Evolutionary conservation across 805 yeast species (phyloP).

Genomic region (Metschnikowia colocasiae): DNA sequence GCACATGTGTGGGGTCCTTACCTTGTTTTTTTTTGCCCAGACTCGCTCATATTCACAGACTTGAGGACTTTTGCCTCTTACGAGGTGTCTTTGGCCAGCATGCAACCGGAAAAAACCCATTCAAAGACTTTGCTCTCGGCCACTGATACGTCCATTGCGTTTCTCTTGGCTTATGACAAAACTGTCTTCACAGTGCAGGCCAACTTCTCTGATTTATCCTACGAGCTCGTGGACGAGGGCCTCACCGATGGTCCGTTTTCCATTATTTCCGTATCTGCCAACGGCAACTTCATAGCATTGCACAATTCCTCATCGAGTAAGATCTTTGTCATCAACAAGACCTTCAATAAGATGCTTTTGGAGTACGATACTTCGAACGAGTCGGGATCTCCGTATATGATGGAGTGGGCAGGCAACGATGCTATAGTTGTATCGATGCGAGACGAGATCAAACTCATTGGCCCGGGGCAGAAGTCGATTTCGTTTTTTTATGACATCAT

Average conservation of each 20-base stretch:
- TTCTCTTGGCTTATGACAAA: conserved; percentile 25
- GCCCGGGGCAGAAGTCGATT: conserved; percentile 60
- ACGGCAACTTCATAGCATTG: conserved; percentile 52
- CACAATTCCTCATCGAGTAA: conserved; percentile 34
- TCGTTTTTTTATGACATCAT: conserved; percentile 48
- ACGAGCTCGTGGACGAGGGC: conserved; percentile 33
- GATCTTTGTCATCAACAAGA: conserved; percentile 49
- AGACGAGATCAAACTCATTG: conserved; percentile 66
- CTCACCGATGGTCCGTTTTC: conserved; percentile 50
- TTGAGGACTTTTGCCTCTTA: conserved; percentile 40
- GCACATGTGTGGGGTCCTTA: conserved; percentile 38
- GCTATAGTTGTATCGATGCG: conserved; percentile 62
- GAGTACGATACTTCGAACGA: conserved; percentile 43
- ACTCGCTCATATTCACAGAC: conserved; percentile 31
- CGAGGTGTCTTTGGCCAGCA: conserved; percentile 29
- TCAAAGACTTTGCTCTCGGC: conserved; percentile 17
- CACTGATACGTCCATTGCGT: conserved; percentile 16
- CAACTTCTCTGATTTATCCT: conserved; percentile 21
- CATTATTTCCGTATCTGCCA: conserved; percentile 47
- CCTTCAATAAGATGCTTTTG: conserved; percentile 42
- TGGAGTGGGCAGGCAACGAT: conserved; percentile 85
- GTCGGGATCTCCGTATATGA: conserved; percentile 38
- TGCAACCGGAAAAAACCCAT: conserved; percentile 22
- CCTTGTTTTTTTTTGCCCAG: conserved; percentile 41
- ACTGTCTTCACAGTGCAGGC: conserved; percentile 28